Evolutionary conservation across 2,329 filamentous ascomycete species (phyloP), one percentile per base, ranked within the genome.

Genomic region (Myotisia sp.): DNA sequence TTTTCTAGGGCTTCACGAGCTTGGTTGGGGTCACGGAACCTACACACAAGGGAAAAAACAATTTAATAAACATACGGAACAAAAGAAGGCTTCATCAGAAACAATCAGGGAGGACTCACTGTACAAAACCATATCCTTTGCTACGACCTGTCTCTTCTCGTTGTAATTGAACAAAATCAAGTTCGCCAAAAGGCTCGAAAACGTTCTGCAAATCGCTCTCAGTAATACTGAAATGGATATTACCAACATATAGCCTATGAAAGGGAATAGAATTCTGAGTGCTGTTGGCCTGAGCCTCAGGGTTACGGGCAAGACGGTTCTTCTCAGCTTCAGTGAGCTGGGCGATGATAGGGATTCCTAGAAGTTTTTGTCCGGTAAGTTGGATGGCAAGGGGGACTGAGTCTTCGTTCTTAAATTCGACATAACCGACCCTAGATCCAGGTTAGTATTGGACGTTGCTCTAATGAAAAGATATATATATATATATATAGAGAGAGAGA

Each of bases 291-390:
- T 74, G 87, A 47, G 86, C 47, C 48, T 90, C 81, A 34, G 81
- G 73, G 44, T 74, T 87, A 47, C 87, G 84, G 44, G 85, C 84
- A 67, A 93, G 87, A 49, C 90, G 85, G 56, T 98, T 98, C 70
- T 98, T 98, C 62, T 98, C 92, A 56, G 90, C 92, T 69, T 98
- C 90, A 50, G 90, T 95, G 57, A 93, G 76, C 63, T 95, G 87
- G 36, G 87, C 92, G 52, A 98, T 98, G 57, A 98, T 92, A 39
- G 90, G 90, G 47, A 98, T 94, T 70, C 85, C 86, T 79, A 93
- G 69, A 62, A 98, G 79, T 64, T 90, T 93, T 67, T 95, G 87
- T 63, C 90, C 90, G 59, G 90, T 98, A 68, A 98, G 85, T 67
- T 93, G 82, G 57, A 98, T 81, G 54, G 92, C 90, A 64, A 81